A percentile compares a stretch with the other conserved stretches of the same genome.
Conservation (phyloP, 345 rosid species). For the Arabis alpina region DNA sequence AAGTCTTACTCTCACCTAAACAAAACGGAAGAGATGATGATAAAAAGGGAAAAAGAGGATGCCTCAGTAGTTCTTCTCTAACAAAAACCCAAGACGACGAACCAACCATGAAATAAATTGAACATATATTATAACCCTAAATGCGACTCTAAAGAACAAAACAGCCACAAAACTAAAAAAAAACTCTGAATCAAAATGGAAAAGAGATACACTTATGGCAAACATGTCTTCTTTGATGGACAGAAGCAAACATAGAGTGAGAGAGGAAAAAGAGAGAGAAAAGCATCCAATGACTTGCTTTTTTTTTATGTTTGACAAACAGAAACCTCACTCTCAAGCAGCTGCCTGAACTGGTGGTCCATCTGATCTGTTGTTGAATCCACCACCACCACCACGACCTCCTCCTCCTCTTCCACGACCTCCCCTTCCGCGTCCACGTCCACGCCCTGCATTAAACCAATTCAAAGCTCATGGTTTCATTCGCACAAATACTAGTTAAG, state of each 20-base stretch:
- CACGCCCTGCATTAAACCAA: conserved; percentile 57
- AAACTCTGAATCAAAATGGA: conserved; percentile 27
- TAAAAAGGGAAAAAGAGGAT: not conserved
- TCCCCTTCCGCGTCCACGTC: conserved; percentile 73
- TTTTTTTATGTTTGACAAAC: conserved; percentile 46
- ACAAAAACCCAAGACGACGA: conserved; percentile 38
- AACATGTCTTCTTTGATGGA: conserved; percentile 42
- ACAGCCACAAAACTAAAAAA: conserved; percentile 19
- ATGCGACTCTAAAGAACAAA: conserved; percentile 11
- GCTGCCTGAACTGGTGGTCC: conserved; percentile 60
- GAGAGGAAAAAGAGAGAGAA: conserved; percentile 26
- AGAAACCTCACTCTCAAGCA: conserved; percentile 44
- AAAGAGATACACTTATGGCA: conserved; percentile 34
- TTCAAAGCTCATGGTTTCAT: conserved; percentile 14
- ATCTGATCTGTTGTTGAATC: conserved; percentile 42
- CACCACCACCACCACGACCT: conserved; percentile 54
- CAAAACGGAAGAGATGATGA: conserved; percentile 13
- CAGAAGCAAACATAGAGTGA: conserved; percentile 38
- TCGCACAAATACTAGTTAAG: not conserved
- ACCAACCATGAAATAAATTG: conserved; percentile 31
- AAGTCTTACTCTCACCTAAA: conserved; percentile 41
- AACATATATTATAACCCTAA: conserved; percentile 25
- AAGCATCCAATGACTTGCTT: conserved; percentile 42
- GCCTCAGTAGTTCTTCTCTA: conserved; percentile 36
- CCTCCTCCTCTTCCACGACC: conserved; percentile 46